phyloP scores from a whole-genome alignment of 345 rosid genomes.

The Gossypioides kirkii region DNA sequence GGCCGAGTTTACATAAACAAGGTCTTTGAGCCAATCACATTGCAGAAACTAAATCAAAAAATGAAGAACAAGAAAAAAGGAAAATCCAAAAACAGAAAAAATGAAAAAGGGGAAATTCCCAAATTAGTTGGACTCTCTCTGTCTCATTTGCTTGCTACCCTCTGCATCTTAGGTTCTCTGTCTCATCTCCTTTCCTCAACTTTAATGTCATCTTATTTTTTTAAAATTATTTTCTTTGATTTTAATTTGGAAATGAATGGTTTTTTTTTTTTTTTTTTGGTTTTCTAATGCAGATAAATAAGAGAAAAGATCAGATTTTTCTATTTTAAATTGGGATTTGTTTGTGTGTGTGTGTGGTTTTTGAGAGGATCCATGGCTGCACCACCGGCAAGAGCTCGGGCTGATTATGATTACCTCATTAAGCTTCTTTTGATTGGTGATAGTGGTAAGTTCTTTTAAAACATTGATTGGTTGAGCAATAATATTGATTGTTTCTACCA shows the following conservation, averaged over 20 bases:
- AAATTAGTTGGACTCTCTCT: slow-evolving; percentile 3
- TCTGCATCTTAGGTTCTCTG: slow-evolving; percentile 12
- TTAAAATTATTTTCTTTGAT: neutral
- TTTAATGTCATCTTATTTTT: neutral
- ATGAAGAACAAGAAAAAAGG: slow-evolving; percentile 9
- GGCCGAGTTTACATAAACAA: neutral
- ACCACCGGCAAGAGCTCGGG: slow-evolving; percentile 69
- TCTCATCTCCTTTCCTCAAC: neutral
- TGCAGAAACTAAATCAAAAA: neutral
- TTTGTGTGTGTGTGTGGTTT: neutral
- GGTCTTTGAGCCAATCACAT: neutral
- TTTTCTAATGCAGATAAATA: slow-evolving; percentile 15
- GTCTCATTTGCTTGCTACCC: slow-evolving; percentile 13
- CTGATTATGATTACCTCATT: slow-evolving; percentile 75
- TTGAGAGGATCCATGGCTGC: slow-evolving; percentile 51
- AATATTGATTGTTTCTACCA: neutral
- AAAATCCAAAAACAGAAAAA: neutral
- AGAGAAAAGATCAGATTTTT: neutral
- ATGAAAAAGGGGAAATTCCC: slow-evolving; percentile 2
- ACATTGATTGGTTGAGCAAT: neutral
- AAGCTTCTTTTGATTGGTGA: slow-evolving; percentile 80
- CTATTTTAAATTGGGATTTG: slow-evolving; percentile 1
- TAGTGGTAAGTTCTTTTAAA: slow-evolving; percentile 37
- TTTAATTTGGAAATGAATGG: neutral
- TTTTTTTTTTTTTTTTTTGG: neutral